A percentile compares a stretch with the other conserved stretches of the same genome.
phyloP scores from a whole-genome alignment of 2,329 filamentous ascomycete genomes.

The Mycosphaerella sp. region DNA sequence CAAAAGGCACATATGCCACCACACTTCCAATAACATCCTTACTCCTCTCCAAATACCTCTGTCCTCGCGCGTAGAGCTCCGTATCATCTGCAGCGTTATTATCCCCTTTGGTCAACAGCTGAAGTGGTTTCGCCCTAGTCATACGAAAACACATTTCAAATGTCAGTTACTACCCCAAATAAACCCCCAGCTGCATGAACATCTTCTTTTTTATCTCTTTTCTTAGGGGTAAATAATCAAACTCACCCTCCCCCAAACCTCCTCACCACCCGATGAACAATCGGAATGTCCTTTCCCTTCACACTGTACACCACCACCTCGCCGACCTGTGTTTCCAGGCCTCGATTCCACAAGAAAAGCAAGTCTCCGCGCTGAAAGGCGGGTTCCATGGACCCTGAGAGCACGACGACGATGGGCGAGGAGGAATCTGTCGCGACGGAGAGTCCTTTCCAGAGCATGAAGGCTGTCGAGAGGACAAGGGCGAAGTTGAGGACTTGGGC shows the following conservation, averaged over 20 bases:
- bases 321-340: constrained; percentile 58
- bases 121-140: constrained; percentile 44
- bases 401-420: constrained; percentile 72
- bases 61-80: constrained; percentile 77
- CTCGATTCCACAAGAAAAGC: constrained; percentile 69
- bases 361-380: constrained; percentile 74
- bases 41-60: constrained; percentile 72
- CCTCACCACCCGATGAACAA: constrained; percentile 87
- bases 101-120: constrained; percentile 92
- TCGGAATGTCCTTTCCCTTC: constrained; percentile 89
- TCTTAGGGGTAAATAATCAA: no score
- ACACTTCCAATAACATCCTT: constrained; percentile 92
- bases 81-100: constrained; percentile 94
- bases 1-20: constrained; percentile 83
- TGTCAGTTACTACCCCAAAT: no score
- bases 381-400: constrained; percentile 78
- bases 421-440: constrained; percentile 64
- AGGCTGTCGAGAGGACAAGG: constrained; percentile 81
- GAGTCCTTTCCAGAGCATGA: constrained; percentile 88
- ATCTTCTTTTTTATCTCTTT: no score
- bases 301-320: constrained; percentile 80
- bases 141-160: neutral
- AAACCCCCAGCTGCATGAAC: no score
- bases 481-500: constrained; percentile 84
- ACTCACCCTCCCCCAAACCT: constrained; percentile 55